These are phyloP conservation scores for Nothopassalora personata DNA, from an alignment of 2,329 filamentous ascomycete genomes.

Conservation along the genomic window DNA sequence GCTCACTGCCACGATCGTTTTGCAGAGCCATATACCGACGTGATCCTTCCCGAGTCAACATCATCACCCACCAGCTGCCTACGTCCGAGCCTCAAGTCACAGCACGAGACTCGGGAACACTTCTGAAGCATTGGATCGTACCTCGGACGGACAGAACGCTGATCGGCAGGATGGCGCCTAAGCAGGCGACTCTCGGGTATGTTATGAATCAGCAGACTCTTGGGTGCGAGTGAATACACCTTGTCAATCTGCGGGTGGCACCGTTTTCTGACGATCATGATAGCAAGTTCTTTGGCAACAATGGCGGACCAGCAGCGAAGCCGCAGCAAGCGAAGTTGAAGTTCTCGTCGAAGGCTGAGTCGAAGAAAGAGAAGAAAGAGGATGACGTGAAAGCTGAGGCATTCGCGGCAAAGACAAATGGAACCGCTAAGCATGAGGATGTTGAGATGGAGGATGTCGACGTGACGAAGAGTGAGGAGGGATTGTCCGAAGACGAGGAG, in stretches of 20 bases:
- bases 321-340: slow-evolving; percentile 73
- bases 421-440: slow-evolving; percentile 31
- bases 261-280: not conserved
- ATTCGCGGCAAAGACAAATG: slow-evolving; percentile 16
- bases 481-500: slow-evolving; percentile 23
- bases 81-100: slow-evolving; percentile 9
- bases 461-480: slow-evolving; percentile 17
- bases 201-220: slow-evolving; percentile 71
- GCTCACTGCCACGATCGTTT: slow-evolving; percentile 13
- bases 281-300: slow-evolving; percentile 80
- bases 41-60: slow-evolving; percentile 1
- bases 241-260: not conserved
- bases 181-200: slow-evolving; percentile 83
- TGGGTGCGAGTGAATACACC: slow-evolving; percentile 50
- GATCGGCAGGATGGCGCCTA: slow-evolving; percentile 45
- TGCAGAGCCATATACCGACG: slow-evolving; percentile 11
- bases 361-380: slow-evolving; percentile 20
- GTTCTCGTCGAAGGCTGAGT: slow-evolving; percentile 50
- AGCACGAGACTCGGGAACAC: slow-evolving; percentile 10
- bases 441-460: slow-evolving; percentile 30
- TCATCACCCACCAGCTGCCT: slow-evolving; percentile 12
- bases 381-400: slow-evolving; percentile 10
- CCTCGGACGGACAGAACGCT: slow-evolving; percentile 6
- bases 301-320: slow-evolving; percentile 54
- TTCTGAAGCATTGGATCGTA: slow-evolving; percentile 2